Evolutionary conservation across 2,329 filamentous ascomycete genomes (phyloP), one percentile per base, ranked within the genome.

Genomic region (Alternaria viburni): DNA sequence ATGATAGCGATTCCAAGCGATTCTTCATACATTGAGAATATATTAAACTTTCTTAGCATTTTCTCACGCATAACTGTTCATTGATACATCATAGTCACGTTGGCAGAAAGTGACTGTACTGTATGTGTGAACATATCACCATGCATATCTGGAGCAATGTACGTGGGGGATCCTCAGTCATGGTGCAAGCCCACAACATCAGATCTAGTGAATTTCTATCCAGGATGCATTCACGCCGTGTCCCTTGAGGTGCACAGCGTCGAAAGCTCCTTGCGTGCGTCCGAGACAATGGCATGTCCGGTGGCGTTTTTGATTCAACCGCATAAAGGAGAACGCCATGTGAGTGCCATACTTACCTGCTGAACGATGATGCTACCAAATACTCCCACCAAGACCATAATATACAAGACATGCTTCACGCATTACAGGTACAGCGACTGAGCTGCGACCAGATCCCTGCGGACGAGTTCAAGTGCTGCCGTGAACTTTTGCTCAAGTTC

Each of bases 401-500:
- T 65, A 62, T 70, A 70, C 66, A 72, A 47, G 15, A 62, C 44
- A 26, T 26, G 50, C 54, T 56, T 55, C 49, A 65, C 57, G n/a
- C 36, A 62, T 73, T 65, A 81, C 57, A 97, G 85, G 79, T 97
- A 98, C 80, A 98, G 84, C 73, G 92, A 96, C 84, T 97, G 94
- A 51, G 95, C 93, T 23, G 95, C 93, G 62, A 99, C 95, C 79
- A 99, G 94, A 79, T 98, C 96, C 75, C 96, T 88, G 80, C 93
- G 88, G 58, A 98, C 91, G 86, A 96, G 96, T 62, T 87, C 86
- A 71, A 99, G 83, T 65, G 93, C 91, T 70, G 89, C 87, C 75
- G 97, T 94, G 77, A 99, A 99, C 83, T 97, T 97, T 77, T 90
- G 87, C 76, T 94, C 91, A 60, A 99, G 84, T 74, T 98, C 96